Conservation (phyloP, 495 filamentous ascomycete genomes). For the Penicillium verhagenii region DNA sequence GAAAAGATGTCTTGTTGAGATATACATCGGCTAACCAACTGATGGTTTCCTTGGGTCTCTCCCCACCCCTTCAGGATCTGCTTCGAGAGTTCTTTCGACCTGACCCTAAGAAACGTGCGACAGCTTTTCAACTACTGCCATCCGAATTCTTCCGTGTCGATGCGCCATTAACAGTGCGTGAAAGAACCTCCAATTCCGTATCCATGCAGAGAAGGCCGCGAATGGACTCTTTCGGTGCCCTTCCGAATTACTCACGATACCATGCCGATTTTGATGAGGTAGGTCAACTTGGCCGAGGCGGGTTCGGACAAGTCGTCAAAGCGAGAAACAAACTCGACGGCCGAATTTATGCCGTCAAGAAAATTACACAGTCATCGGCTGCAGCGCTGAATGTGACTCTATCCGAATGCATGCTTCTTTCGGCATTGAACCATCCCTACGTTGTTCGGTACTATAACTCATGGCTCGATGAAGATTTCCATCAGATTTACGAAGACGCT, state of each 20-base stretch:
- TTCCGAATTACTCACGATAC: constrained; percentile 65
- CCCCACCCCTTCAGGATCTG: constrained; percentile 73
- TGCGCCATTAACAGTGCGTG: constrained; percentile 43
- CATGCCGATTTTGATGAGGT: constrained; percentile 85
- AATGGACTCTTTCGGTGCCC: constrained; percentile 44
- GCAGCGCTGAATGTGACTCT: constrained; percentile 79
- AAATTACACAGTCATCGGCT: constrained; percentile 80
- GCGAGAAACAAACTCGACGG: constrained; percentile 92
- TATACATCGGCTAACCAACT: constrained; percentile 76
- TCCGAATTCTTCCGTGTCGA: constrained; percentile 78
- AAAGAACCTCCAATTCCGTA: constrained; percentile 39
- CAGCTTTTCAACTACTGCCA: constrained; percentile 84
- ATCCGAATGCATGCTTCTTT: constrained; percentile 87
- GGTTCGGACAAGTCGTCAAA: constrained; percentile 96
- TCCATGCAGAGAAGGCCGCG: constrained; percentile 41
- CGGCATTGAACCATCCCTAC: constrained; percentile 89
- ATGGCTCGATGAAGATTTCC: constrained; percentile 79
- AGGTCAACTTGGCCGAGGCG: constrained; percentile 85
- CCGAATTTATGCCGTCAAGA: constrained; percentile 93
- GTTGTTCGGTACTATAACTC: constrained; percentile 95
- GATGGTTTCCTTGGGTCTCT: constrained; percentile 61
- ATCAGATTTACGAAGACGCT: constrained; percentile 56
- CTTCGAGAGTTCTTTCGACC: constrained; percentile 77
- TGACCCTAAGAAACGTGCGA: constrained; percentile 79
- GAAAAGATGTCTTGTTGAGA: constrained; percentile 67